Percentiles rank a stretch among this genome's conserved stretches.
phyloP scores from a whole-genome alignment of 345 rosid genomes.

The Citrus inodora region DNA sequence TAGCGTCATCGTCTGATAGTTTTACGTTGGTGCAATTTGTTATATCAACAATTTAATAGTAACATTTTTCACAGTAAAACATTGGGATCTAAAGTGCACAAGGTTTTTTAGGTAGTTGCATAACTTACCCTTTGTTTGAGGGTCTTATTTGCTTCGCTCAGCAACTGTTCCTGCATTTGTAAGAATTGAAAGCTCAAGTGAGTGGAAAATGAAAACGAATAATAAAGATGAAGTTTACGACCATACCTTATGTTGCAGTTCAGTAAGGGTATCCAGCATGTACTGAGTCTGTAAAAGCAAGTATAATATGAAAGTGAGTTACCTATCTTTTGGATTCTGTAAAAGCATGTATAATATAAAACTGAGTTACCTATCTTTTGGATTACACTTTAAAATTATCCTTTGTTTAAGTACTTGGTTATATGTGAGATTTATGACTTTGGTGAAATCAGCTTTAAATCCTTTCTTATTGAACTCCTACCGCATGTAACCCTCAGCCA shows the following conservation, averaged over 20 bases:
- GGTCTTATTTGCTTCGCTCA: conserved; percentile 71
- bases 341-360: conserved; percentile 3
- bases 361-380: not conserved
- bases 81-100: not conserved
- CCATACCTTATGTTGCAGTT: conserved; percentile 80
- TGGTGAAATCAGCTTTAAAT: no score
- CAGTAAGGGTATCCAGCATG: conserved; percentile 94
- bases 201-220: not conserved
- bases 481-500: no score
- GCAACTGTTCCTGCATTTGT: conserved; percentile 60
- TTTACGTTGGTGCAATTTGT: not conserved
- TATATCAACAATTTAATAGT: not conserved
- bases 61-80: not conserved
- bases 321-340: conserved; percentile 25
- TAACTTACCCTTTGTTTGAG: conserved; percentile 78
- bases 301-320: not conserved
- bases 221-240: not conserved
- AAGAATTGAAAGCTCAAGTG: not conserved
- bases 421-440: no score
- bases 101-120: not conserved
- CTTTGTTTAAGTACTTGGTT: not conserved
- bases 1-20: not conserved
- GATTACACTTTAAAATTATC: not conserved
- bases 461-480: no score
- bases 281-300: conserved; percentile 60